Evolutionary conservation across 495 filamentous ascomycete genomes (phyloP).

Genomic region (Penicillium cataractarum): DNA sequence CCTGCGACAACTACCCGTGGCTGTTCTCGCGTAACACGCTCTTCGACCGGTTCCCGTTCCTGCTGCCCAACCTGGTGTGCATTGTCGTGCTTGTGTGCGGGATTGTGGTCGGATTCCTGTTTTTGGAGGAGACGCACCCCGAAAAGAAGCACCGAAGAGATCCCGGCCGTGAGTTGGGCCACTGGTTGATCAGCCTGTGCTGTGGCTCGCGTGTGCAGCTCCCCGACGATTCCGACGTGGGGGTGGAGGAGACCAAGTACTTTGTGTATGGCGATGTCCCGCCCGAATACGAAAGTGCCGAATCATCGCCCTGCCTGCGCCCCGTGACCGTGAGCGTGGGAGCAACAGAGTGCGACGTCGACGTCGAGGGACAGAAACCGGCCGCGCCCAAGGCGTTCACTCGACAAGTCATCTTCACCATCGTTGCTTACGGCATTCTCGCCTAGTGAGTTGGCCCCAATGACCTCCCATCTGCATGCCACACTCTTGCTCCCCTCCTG

Average conservation of each 20-base stretch:
- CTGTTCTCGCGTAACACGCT: conserved; percentile 73
- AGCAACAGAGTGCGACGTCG: conserved; percentile 48
- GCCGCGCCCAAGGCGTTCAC: conserved; percentile 67
- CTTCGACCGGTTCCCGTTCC: conserved; percentile 84
- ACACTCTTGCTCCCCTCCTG: not conserved
- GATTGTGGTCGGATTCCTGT: conserved; percentile 81
- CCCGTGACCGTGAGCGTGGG: conserved; percentile 30
- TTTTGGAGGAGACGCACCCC: conserved; percentile 93
- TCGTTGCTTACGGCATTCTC: conserved; percentile 87
- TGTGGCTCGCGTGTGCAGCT: conserved; percentile 45
- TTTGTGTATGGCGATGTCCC: conserved; percentile 60
- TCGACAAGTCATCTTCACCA: conserved; percentile 77
- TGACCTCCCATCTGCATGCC: conserved; percentile 4
- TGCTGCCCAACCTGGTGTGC: conserved; percentile 93
- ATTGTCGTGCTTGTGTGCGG: conserved; percentile 75
- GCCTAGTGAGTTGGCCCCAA: conserved; percentile 76
- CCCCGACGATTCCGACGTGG: conserved; percentile 36
- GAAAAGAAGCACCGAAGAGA: conserved; percentile 79
- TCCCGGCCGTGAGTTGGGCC: conserved; percentile 73
- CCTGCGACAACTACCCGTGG: conserved; percentile 78
- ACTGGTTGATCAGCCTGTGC: conserved; percentile 64
- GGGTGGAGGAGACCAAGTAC: conserved; percentile 49
- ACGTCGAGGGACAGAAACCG: conserved; percentile 49
- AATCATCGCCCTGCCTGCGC: conserved; percentile 62
- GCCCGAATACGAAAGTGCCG: conserved; percentile 66